These are phyloP conservation scores for Ashbya aceris DNA, from an alignment of 1,139 yeast genomes.

Conservation along the genomic window DNA sequence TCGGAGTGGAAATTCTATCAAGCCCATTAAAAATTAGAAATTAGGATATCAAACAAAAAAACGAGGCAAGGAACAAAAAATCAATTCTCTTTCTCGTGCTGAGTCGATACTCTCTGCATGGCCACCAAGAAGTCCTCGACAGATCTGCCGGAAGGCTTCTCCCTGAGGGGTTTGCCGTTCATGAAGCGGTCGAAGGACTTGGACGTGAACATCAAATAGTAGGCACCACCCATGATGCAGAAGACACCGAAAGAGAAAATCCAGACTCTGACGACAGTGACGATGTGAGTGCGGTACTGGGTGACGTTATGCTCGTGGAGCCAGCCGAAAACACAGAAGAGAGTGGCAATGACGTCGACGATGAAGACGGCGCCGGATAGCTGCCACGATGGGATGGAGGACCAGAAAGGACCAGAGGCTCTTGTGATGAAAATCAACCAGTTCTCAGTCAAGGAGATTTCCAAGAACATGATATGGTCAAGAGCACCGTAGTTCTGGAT, in stretches of 20 bases:
- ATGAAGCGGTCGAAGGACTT: conserved; percentile 83
- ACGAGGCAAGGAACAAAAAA: background rate
- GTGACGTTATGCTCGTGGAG: conserved; percentile 42
- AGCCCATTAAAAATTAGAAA: background rate
- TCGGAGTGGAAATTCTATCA: background rate
- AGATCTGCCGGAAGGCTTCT: conserved; percentile 61
- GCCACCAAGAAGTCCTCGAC: conserved; percentile 93
- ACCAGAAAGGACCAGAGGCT: conserved; percentile 96
- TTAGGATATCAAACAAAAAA: background rate
- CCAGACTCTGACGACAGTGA: conserved; percentile 89
- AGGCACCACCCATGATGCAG: conserved; percentile 95
- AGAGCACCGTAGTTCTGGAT: conserved; percentile 89
- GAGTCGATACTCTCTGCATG: conserved; percentile 97
- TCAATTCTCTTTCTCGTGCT: conserved; percentile 64
- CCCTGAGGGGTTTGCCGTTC: conserved; percentile 79
- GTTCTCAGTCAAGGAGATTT: conserved; percentile 87
- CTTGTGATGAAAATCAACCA: conserved; percentile 94
- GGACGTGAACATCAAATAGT: conserved; percentile 85
- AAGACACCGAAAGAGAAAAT: conserved; percentile 92
- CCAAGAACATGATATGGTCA: conserved; percentile 86
- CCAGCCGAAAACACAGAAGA: conserved; percentile 94
- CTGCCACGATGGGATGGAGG: conserved; percentile 89
- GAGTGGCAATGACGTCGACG: conserved; percentile 83
- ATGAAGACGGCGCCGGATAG: conserved; percentile 83
- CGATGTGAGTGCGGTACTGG: conserved; percentile 94